Evolutionary conservation across 2,329 filamentous ascomycete species (phyloP).

Genomic region (Nectriaceae sp.): DNA sequence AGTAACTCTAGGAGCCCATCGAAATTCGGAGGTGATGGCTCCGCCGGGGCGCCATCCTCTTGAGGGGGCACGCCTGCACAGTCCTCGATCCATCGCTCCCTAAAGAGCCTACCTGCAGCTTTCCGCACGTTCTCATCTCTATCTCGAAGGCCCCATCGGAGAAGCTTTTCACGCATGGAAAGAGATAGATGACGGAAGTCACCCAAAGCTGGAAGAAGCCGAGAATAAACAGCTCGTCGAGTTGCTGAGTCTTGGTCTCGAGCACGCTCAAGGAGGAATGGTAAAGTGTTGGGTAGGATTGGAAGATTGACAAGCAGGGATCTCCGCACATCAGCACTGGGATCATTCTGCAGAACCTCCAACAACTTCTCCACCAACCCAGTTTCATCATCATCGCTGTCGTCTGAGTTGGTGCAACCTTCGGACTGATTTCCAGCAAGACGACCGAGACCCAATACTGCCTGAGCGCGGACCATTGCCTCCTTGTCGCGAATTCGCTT

Average conservation of each 20-base stretch:
- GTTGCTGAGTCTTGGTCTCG: conserved; percentile 86
- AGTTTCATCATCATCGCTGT: conserved; percentile 64
- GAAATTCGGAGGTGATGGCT: conserved; percentile 66
- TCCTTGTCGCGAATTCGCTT: conserved; percentile 94
- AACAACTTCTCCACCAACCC: conserved; percentile 81
- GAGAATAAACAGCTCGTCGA: conserved; percentile 81
- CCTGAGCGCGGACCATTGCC: conserved; percentile 86
- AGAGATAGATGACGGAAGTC: conserved; percentile 94
- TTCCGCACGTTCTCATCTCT: conserved; percentile 93
- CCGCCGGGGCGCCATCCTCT: conserved; percentile 55
- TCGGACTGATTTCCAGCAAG: conserved; percentile 78
- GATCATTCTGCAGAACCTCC: conserved; percentile 89
- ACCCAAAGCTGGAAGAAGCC: conserved; percentile 82
- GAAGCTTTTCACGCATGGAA: conserved; percentile 90
- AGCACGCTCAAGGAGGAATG: conserved; percentile 86
- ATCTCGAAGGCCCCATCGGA: conserved; percentile 92
- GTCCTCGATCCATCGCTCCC: conserved; percentile 97
- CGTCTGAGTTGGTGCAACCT: conserved; percentile 68
- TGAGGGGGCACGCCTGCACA: conserved; percentile 71
- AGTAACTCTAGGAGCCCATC: conserved; percentile 88
- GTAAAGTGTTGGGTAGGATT: conserved; percentile 77
- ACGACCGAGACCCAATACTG: conserved; percentile 84
- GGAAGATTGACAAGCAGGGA: conserved; percentile 90
- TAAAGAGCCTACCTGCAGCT: conserved; percentile 85
- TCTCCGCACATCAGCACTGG: conserved; percentile 88